phyloP scores from a whole-genome alignment of 495 filamentous ascomycete species.

The Penicillium nucicola region DNA sequence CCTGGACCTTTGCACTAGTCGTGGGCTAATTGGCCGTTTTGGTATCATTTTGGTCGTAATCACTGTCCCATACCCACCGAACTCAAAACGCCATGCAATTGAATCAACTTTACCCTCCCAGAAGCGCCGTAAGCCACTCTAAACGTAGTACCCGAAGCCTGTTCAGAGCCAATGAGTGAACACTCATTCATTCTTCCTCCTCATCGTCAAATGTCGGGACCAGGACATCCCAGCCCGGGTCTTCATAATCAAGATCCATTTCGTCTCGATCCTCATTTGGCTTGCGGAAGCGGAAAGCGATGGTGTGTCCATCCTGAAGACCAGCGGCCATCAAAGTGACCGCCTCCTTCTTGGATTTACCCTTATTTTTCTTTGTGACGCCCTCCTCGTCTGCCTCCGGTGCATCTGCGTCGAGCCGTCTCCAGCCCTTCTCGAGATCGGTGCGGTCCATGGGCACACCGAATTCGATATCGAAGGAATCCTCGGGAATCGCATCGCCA shows the following conservation, averaged over 20 bases:
- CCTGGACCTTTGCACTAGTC: no score
- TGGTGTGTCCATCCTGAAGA: slow-evolving; percentile 52
- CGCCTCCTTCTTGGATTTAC: slow-evolving; percentile 36
- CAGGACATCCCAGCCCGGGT: slow-evolving; percentile 62
- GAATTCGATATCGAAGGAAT: slow-evolving; percentile 49
- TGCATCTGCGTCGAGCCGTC: slow-evolving; percentile 37
- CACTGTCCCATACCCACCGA: no score
- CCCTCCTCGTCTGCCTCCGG: slow-evolving; percentile 30
- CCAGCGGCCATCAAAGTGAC: slow-evolving; percentile 43
- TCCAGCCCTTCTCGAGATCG: slow-evolving; percentile 58
- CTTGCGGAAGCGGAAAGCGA: slow-evolving; percentile 68
- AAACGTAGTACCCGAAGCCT: no score
- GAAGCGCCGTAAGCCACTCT: not conserved
- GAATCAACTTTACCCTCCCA: no score
- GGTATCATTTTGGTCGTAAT: no score
- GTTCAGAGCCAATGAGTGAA: no score
- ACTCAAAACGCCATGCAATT: no score
- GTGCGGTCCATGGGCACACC: slow-evolving; percentile 52
- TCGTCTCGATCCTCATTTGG: slow-evolving; percentile 14
- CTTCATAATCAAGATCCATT: slow-evolving; percentile 44
- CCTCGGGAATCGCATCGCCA: slow-evolving; percentile 43
- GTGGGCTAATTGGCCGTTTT: no score
- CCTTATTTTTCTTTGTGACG: slow-evolving; percentile 33
- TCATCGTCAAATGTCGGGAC: slow-evolving; percentile 59
- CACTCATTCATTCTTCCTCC: slow-evolving; percentile 25